These are phyloP conservation scores for Aspergillus sclerotioniger DNA, from an alignment of 495 filamentous ascomycete species.

Conservation along the genomic window DNA sequence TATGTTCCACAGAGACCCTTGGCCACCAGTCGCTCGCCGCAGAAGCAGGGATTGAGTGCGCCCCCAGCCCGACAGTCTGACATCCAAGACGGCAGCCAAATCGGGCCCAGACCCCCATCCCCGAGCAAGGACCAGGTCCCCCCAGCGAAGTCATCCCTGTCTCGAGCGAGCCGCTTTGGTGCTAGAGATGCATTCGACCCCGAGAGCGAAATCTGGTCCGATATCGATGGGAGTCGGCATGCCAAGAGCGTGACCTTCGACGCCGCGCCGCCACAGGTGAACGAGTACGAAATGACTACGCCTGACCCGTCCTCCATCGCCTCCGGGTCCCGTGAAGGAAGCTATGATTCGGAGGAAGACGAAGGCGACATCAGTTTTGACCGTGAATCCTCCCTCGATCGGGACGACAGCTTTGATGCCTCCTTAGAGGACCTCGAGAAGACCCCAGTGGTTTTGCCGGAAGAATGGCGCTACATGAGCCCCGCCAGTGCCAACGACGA, in stretches of 20 bases:
- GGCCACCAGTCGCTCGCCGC: conserved; percentile 57
- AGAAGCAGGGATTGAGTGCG: conserved; percentile 39
- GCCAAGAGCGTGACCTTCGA: conserved; percentile 97
- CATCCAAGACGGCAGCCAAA: conserved; percentile 23
- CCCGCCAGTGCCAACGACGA: conserved; percentile 54
- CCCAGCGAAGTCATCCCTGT: conserved; percentile 82
- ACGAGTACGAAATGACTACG: conserved; percentile 97
- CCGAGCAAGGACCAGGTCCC: conserved; percentile 74
- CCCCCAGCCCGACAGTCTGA: conserved; percentile 10
- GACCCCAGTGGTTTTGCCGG: conserved; percentile 92
- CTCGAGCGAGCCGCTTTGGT: conserved; percentile 66
- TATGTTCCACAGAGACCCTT: conserved; percentile 76
- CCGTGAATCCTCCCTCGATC: conserved; percentile 61
- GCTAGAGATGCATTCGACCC: conserved; percentile 61
- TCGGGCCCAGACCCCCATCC: conserved; percentile 49
- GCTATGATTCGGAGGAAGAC: conserved; percentile 82
- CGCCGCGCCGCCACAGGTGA: conserved; percentile 85
- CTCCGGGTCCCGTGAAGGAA: conserved; percentile 83
- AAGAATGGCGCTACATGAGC: conserved; percentile 87
- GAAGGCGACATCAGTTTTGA: conserved; percentile 73
- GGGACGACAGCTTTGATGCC: conserved; percentile 90
- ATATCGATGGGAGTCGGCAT: conserved; percentile 68
- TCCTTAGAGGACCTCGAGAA: conserved; percentile 94
- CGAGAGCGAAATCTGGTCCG: conserved; percentile 70
- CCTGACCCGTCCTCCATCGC: conserved; percentile 88